A percentile compares a stretch with the other conserved stretches of the same genome.
Evolutionary conservation across 257 asterid genomes (phyloP).

Genomic region (Plantago ovata): DNA sequence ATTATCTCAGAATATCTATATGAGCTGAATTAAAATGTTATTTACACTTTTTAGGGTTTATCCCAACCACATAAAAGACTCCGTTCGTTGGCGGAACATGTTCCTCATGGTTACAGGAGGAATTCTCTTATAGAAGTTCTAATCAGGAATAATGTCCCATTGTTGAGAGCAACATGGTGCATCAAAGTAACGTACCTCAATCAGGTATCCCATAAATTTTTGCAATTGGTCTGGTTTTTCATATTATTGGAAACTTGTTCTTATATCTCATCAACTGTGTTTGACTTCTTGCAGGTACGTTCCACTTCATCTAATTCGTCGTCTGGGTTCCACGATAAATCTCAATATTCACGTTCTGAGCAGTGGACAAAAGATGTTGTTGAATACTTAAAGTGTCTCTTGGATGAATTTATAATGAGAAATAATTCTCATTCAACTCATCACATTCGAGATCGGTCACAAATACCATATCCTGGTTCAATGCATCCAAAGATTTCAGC

Average conservation of each 20-base stretch:
- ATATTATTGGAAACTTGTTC: slow-evolving; percentile 18
- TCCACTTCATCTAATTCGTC: slow-evolving; percentile 63
- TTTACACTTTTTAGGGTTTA: slow-evolving; percentile 60
- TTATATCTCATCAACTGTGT: slow-evolving; percentile 18
- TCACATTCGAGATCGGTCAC: slow-evolving; percentile 65
- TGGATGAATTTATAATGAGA: slow-evolving; percentile 79
- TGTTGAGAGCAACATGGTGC: slow-evolving; percentile 96
- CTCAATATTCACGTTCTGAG: slow-evolving; percentile 79
- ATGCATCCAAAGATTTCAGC: slow-evolving; percentile 52
- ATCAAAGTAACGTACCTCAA: slow-evolving; percentile 92
- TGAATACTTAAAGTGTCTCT: slow-evolving; percentile 79
- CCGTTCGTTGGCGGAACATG: slow-evolving; percentile 91
- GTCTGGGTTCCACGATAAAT: slow-evolving; percentile 71
- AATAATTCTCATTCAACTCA: slow-evolving; percentile 56
- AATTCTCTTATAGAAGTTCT: slow-evolving; percentile 84
- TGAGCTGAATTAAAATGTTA: slow-evolving; percentile 10
- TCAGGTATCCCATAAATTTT: slow-evolving; percentile 55
- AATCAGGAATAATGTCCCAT: slow-evolving; percentile 77
- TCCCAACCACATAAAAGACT: slow-evolving; percentile 86
- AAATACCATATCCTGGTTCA: slow-evolving; percentile 62
- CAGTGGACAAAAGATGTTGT: slow-evolving; percentile 96
- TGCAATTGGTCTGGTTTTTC: slow-evolving; percentile 1
- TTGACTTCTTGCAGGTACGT: slow-evolving; percentile 58
- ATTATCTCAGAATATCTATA: neutral
- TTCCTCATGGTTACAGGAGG: slow-evolving; percentile 88